A percentile compares a stretch with the other conserved stretches of the same genome.
Evolutionary conservation across 371 early-diverging fungal genomes (phyloP).

Genomic region (Apophysomyces ossiformis): DNA sequence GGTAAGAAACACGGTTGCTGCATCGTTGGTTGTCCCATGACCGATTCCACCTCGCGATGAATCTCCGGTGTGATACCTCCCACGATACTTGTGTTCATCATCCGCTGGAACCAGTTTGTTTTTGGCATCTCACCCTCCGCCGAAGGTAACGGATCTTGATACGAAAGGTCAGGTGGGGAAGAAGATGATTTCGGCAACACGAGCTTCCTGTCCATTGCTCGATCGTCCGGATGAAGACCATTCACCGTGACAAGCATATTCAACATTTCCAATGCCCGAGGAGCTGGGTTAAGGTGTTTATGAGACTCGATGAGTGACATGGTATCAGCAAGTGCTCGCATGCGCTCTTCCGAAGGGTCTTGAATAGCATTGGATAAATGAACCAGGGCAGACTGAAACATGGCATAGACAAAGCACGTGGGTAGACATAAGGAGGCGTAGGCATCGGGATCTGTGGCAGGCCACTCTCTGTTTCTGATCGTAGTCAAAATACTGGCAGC

Average conservation of each 20-base stretch:
- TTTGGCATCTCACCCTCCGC: conserved; percentile 33
- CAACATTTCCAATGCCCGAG: conserved; percentile 41
- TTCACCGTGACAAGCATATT: conserved; percentile 38
- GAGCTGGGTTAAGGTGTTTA: conserved; percentile 32
- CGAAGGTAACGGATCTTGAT: not conserved
- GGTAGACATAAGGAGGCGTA: conserved; percentile 41
- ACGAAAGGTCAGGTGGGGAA: conserved; percentile 9
- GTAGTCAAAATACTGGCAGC: conserved; percentile 32
- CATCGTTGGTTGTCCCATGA: conserved; percentile 11
- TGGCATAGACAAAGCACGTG: conserved; percentile 52
- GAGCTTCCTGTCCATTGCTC: not conserved
- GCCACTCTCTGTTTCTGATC: conserved; percentile 29
- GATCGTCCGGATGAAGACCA: conserved; percentile 14
- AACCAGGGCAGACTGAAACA: conserved; percentile 49
- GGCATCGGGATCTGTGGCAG: conserved; percentile 29
- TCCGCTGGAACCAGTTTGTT: conserved; percentile 40
- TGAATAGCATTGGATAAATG: conserved; percentile 36
- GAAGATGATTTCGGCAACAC: conserved; percentile 1
- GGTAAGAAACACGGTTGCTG: not conserved
- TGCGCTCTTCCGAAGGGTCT: conserved; percentile 25
- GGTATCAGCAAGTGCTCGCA: conserved; percentile 26
- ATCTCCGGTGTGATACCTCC: conserved; percentile 54
- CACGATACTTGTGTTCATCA: conserved; percentile 48
- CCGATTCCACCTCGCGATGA: conserved; percentile 27
- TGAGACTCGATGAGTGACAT: conserved; percentile 33